phyloP scores from a whole-genome alignment of 495 filamentous ascomycete species.

The Xylaria sp. region DNA sequence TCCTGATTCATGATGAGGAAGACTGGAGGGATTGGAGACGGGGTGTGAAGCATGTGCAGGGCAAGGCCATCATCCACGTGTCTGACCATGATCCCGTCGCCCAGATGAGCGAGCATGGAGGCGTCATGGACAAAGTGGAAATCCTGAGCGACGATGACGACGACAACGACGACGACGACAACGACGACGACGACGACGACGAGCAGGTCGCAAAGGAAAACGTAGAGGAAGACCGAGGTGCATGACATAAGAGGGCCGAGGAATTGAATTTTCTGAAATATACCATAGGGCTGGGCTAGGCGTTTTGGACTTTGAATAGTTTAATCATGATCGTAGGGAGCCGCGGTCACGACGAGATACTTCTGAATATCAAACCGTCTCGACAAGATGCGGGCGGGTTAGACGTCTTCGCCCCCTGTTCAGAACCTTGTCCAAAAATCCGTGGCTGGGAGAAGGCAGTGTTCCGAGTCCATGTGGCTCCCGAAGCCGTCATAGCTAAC shows the following conservation, averaged over 20 bases:
- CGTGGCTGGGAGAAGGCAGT: neutral
- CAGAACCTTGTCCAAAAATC: neutral
- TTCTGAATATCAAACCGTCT: conserved; percentile 19
- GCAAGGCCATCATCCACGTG: conserved; percentile 86
- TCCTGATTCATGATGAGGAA: conserved; percentile 79
- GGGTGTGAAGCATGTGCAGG: conserved; percentile 69
- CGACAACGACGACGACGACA: conserved; percentile 58
- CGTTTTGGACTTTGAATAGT: conserved; percentile 26
- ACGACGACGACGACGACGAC: conserved; percentile 69
- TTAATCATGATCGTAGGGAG: conserved; percentile 18
- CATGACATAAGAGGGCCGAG: conserved; percentile 30
- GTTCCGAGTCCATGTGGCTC: neutral
- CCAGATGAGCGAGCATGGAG: conserved; percentile 64
- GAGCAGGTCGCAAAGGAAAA: conserved; percentile 44
- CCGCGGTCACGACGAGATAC: neutral
- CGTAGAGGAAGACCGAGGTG: conserved; percentile 41
- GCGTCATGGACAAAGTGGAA: conserved; percentile 90
- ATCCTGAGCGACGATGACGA: conserved; percentile 72
- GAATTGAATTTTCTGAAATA: conserved; percentile 25
- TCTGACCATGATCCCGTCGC: conserved; percentile 66
- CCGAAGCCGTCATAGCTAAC: neutral
- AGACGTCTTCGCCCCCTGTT: neutral
- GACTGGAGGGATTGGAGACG: conserved; percentile 87
- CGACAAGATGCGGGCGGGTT: neutral
- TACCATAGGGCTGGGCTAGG: conserved; percentile 31